Evolutionary conservation across 352 stramenopile species (phyloP).

Genomic region (Phytophthora palmivora): DNA sequence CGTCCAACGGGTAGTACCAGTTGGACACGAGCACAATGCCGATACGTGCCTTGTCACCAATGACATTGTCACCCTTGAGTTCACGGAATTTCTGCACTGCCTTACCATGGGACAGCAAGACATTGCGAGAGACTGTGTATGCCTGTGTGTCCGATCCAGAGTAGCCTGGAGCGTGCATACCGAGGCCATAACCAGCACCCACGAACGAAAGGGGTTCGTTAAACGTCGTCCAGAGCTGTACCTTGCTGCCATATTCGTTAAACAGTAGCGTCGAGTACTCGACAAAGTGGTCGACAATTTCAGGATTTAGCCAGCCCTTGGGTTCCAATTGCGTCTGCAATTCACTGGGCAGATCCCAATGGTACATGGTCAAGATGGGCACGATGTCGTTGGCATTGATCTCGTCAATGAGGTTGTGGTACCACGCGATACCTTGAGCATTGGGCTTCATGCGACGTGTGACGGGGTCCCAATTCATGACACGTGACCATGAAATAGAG

Average conservation of each 20-base stretch:
- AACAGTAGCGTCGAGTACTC: conserved; percentile 89
- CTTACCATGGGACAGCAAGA: conserved; percentile 91
- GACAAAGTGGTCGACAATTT: conserved; percentile 70
- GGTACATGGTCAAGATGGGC: conserved; percentile 93
- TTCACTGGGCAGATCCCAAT: conserved; percentile 94
- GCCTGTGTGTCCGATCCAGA: conserved; percentile 46
- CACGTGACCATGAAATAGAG: conserved; percentile 91
- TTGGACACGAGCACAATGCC: conserved; percentile 93
- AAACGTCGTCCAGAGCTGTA: conserved; percentile 95
- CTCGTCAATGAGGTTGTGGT: conserved; percentile 90
- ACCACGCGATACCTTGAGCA: conserved; percentile 88
- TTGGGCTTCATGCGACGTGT: conserved; percentile 70
- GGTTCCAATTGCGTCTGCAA: conserved; percentile 77
- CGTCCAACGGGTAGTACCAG: conserved; percentile 79
- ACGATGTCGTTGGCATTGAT: conserved; percentile 79
- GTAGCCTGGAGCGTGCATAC: conserved; percentile 52
- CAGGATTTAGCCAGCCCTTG: conserved; percentile 50
- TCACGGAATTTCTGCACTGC: conserved; percentile 89
- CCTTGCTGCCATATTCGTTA: conserved; percentile 91
- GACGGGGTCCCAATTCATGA: conserved; percentile 78
- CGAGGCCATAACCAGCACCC: conserved; percentile 80
- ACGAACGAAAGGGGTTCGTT: conserved; percentile 94
- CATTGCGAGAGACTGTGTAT: conserved; percentile 82
- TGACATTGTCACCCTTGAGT: conserved; percentile 26
- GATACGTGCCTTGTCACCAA: conserved; percentile 77